These are phyloP conservation scores for Termitomyces sp. DNA, from an alignment of 1,284 basidiomycete species.

Conservation along the genomic window DNA sequence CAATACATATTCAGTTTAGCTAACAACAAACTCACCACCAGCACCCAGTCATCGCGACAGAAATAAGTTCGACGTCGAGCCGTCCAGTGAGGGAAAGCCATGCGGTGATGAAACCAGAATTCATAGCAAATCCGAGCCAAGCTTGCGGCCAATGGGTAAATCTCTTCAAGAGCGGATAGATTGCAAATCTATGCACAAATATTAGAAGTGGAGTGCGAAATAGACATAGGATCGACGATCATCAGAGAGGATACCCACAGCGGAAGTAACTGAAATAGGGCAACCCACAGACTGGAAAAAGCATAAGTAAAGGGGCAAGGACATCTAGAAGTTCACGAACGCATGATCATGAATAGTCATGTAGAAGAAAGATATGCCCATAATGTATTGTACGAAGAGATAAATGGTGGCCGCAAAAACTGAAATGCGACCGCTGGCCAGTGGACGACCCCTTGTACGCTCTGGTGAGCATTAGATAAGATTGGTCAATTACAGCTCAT, in stretches of 20 bases:
- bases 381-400: conserved; percentile 35
- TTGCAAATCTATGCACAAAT: conserved; percentile 27
- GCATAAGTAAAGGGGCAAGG: background rate
- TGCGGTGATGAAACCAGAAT: conserved; percentile 44
- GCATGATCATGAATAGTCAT: conserved; percentile 31
- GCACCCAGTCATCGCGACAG: conserved; percentile 32
- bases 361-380: conserved; percentile 39
- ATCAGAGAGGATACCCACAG: conserved; percentile 29
- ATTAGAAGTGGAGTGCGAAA: background rate
- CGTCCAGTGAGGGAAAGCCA: conserved; percentile 40
- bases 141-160: conserved; percentile 78
- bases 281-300: conserved; percentile 30
- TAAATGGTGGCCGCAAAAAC: conserved; percentile 35
- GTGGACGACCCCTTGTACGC: conserved; percentile 40
- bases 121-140: conserved; percentile 60
- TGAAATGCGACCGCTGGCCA: conserved; percentile 44
- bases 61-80: conserved; percentile 32
- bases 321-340: conserved; percentile 24
- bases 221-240: background rate
- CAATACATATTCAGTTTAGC: conserved; percentile 8
- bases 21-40: conserved; percentile 37
- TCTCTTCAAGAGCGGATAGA: conserved; percentile 50
- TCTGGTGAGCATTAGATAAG: conserved; percentile 23
- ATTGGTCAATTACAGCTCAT: background rate
- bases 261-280: conserved; percentile 43